Evolutionary conservation across 352 stramenopile genomes (phyloP), one percentile per base, ranked within the genome.

Genomic region (Globisporangium camurandrum): DNA sequence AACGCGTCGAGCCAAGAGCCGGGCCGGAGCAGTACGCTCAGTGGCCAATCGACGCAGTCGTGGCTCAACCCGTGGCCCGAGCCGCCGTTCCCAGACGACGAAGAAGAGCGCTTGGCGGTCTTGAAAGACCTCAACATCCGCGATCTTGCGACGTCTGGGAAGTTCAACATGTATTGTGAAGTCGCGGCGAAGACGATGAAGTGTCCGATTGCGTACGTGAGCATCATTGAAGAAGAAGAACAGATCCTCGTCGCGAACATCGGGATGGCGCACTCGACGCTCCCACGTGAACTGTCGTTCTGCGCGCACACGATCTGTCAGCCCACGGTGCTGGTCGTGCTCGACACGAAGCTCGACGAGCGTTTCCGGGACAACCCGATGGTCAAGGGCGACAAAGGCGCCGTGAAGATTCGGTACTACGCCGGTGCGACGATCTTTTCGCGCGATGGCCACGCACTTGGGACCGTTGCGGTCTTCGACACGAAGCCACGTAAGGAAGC

Each of bases 91-190:
- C 80, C 80, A 4, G 67, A 85, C 5, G 74, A 92, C 45, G 83
- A 94, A 62, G 72, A 86, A 33, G 80, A 88, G 44, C 83, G 83
- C 9, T 63, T 94, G 19, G 62, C 49, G 1, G 79, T 83, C 8
- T 42, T 94, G n/a, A 78, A 71, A 3, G 74, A 87, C 11, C 69
- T 94, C 59, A 88, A 91, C 56, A 88, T 91, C 45, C 75, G 67
- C 16, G 75, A 88, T 23, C 66, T 88, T 11, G 74, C 77, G 4
- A 65, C 64, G 5, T 87, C 75, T 3, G 75, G 81, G 53, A 87
- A 86, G 61, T 93, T 92, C 59, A 90, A 91, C 61, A 90, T 87
- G 75, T 90, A 91, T 42, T 93, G 82, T 54, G 82, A 91, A 48
- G 76, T 93, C 37, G 77, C 77, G 4, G 74, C 77, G 54, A 91